Base-by-base conservation (phyloP, 2,329 filamentous ascomycete species). In the Phoma sp. region DNA sequence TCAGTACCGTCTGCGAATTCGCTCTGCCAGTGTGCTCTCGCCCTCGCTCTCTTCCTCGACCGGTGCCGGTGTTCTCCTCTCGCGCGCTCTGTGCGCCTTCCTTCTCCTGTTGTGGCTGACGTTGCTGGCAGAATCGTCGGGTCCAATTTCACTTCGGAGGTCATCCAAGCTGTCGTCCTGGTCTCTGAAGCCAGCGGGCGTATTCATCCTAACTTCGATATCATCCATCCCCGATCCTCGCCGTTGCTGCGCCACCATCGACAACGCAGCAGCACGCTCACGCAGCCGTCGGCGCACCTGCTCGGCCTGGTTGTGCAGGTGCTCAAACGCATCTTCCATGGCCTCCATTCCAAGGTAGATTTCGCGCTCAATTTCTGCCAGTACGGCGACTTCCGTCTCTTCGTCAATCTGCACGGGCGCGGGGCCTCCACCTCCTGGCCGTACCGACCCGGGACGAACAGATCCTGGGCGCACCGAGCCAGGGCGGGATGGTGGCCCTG, bases 271-370 rank as follows among this genome's bases (percentile, higher is more conserved):
- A 12, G 88, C 87, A 33, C 93, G 89, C 71, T 95, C 90, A 5
- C 93, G 88, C 5, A 98, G 81, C 1, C 88, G 85, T 18, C 85
- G 87, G 5, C 93, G 87, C 14, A 97, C 90, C 15, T 82, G 76
- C 76, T 97, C 92, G 2, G 93, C 93, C 67, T 88, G 89, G 62
- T 86, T 84, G 71, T 98, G 93, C n/a, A 98, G 81, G 23, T 86
- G 87, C 77, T 98, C 93, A 65, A 98, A 97, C 0, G 93, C 92
- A 69, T 97, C 92, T 75, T 98, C 93, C 20, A 98, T 83, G 0
- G 87, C 87, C 76, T 98, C 93, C 93, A 98, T 98, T 57, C 93
- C 91, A 28, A 87, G 83, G 76, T 93, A 97, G 53, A 98, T 96
- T 68, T 96, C 92, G 6, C 92, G 87, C 76, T 98, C 93, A 32